Conservation (phyloP, 2,329 filamentous ascomycete genomes). For the Colletotrichum echinochloae region DNA sequence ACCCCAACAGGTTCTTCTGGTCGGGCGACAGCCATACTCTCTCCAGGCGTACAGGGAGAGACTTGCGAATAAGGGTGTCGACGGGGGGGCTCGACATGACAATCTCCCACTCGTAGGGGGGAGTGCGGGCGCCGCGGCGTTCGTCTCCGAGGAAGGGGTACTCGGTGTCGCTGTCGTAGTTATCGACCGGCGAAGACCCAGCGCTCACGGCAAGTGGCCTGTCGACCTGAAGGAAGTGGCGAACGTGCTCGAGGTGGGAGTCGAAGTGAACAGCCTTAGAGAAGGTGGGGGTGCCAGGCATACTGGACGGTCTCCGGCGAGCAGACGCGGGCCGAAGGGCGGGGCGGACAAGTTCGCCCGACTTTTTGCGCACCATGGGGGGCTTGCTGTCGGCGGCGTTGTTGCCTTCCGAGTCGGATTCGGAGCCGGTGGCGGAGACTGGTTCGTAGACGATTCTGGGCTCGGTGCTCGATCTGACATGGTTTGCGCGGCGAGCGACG, state of each 20-base stretch:
- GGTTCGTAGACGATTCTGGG: conserved; percentile 62
- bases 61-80: conserved; percentile 71
- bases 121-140: conserved; percentile 52
- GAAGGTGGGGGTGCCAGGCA: conserved; percentile 96
- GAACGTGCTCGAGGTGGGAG: conserved; percentile 93
- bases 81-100: conserved; percentile 74
- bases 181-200: conserved; percentile 89
- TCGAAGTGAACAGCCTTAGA: conserved; percentile 99
- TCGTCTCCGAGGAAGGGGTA: conserved; percentile 81
- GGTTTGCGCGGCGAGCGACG: conserved; percentile 57
- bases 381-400: conserved; percentile 73
- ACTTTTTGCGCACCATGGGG: conserved; percentile 98
- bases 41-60: conserved; percentile 82
- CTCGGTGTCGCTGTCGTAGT: conserved; percentile 86
- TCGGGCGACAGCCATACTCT: conserved; percentile 88
- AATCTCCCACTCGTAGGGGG: conserved; percentile 88
- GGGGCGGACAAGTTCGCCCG: conserved; percentile 93
- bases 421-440: conserved; percentile 63
- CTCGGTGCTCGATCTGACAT: conserved; percentile 69
- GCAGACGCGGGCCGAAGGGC: conserved; percentile 82
- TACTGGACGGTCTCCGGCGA: conserved; percentile 87
- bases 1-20: conserved; percentile 87
- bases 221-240: conserved; percentile 95
- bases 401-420: conserved; percentile 71
- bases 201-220: conserved; percentile 96